phyloP scores from a whole-genome alignment of 73 alveolate genomes.

The Blepharisma stoltei region DNA sequence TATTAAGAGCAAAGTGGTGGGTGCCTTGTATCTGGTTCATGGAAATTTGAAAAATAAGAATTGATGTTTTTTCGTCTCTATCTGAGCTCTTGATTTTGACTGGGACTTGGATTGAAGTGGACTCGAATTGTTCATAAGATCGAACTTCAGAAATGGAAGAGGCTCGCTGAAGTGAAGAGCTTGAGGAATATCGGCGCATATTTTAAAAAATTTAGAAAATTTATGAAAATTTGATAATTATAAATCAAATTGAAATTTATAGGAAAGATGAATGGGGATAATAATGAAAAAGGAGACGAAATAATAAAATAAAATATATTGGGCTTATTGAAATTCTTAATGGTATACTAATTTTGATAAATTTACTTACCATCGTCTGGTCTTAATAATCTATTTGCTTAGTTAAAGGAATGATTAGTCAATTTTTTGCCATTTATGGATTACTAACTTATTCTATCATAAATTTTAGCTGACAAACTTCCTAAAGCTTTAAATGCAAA shows the following conservation, averaged over 20 bases:
- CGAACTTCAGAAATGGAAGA: not conserved
- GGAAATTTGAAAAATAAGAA: constrained; percentile 21
- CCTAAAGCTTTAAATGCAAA: not conserved
- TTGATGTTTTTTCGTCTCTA: constrained; percentile 37
- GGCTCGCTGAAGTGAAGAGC: constrained; percentile 1
- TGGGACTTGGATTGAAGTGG: constrained; percentile 25
- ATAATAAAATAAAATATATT: too few species aligned
- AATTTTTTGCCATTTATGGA: not conserved
- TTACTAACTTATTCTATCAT: constrained; percentile 26
- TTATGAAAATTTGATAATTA: too few species aligned
- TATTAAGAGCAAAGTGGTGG: constrained; percentile 33
- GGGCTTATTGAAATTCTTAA: too few species aligned
- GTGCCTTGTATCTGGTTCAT: not conserved
- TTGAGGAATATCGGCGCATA: constrained; percentile 14
- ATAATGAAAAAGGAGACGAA: too few species aligned
- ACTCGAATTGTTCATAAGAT: not conserved
- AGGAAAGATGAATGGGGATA: too few species aligned
- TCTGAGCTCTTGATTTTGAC: constrained; percentile 40
- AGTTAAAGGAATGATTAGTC: too few species aligned
- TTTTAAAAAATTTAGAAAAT: not conserved
- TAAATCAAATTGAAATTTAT: too few species aligned
- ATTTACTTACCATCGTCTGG: too few species aligned
- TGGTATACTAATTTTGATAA: too few species aligned
- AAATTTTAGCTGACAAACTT: constrained; percentile 24
- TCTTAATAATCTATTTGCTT: too few species aligned